A percentile compares a stretch with the other conserved stretches of the same genome.
Evolutionary conservation across 768 basidiomycete species (phyloP).

Genomic region (Panaeolus papilionaceus): DNA sequence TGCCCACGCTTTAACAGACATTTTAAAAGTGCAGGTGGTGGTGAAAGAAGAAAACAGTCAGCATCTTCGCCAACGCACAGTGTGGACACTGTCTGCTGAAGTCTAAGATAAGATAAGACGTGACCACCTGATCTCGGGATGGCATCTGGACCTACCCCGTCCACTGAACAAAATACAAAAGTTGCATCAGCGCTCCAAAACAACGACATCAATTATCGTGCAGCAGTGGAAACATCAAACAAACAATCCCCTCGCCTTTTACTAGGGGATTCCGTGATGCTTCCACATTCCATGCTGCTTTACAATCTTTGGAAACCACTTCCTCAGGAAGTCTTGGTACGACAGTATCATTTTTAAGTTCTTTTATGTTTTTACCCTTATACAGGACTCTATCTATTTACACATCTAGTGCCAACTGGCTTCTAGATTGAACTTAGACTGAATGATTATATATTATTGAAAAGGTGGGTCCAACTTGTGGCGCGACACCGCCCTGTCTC

Average conservation of each 20-base stretch:
- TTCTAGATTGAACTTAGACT: no score
- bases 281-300: slow-evolving; percentile 47
- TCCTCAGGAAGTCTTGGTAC: slow-evolving; percentile 35
- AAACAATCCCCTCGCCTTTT: slow-evolving; percentile 64
- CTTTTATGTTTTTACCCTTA: slow-evolving; percentile 16
- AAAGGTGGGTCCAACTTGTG: no score
- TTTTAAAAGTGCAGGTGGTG: slow-evolving; percentile 3
- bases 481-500: no score
- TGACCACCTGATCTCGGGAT: neutral
- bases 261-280: slow-evolving; percentile 61
- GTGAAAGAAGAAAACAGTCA: neutral
- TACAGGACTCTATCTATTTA: neutral
- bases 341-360: slow-evolving; percentile 21
- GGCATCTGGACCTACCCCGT: slow-evolving; percentile 41
- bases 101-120: neutral
- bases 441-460: no score
- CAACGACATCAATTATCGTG: slow-evolving; percentile 18
- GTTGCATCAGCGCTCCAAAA: neutral
- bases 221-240: slow-evolving; percentile 53
- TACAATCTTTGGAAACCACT: slow-evolving; percentile 50
- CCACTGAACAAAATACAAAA: slow-evolving; percentile 48
- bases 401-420: no score
- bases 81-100: neutral
- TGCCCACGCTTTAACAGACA: slow-evolving; percentile 31
- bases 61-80: neutral